Evolutionary conservation across 2,329 filamentous ascomycete genomes (phyloP).

Genomic region (Arthroderma sp.): DNA sequence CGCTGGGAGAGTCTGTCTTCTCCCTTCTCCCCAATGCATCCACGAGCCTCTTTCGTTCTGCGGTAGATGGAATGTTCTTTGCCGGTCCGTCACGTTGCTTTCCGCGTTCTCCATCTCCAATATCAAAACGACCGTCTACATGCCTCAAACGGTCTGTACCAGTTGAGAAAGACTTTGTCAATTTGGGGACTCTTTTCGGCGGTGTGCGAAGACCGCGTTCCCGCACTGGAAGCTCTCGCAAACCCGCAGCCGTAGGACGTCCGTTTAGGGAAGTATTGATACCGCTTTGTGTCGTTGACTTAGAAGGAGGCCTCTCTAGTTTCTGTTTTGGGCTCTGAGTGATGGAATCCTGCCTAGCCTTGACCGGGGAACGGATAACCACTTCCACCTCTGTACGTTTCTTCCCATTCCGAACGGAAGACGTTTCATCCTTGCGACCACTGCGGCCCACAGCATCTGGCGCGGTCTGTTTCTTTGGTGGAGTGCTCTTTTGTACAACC

Average conservation of each 20-base stretch:
- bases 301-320: not conserved
- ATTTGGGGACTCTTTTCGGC: slow-evolving; percentile 7
- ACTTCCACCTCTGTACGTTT: not conserved
- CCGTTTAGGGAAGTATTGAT: not conserved
- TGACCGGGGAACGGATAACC: not conserved
- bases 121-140: not conserved
- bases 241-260: not conserved
- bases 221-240: slow-evolving; percentile 1
- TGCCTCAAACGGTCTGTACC: slow-evolving; percentile 3
- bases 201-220: slow-evolving; percentile 2
- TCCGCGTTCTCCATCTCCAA: not conserved
- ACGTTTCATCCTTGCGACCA: not conserved
- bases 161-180: slow-evolving; percentile 9
- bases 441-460: not conserved
- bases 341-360: not conserved
- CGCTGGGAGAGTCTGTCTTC: not conserved
- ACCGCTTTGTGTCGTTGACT: not conserved
- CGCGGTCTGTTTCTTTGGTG: not conserved
- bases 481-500: not conserved
- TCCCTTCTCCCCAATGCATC: slow-evolving; percentile 20
- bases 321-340: not conserved
- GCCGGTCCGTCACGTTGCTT: not conserved
- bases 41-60: slow-evolving; percentile 25
- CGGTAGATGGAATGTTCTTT: slow-evolving; percentile 11
- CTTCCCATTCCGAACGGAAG: not conserved